Evolutionary conservation across 345 rosid genomes (phyloP).

Genomic region (Euphorbia lathyris): DNA sequence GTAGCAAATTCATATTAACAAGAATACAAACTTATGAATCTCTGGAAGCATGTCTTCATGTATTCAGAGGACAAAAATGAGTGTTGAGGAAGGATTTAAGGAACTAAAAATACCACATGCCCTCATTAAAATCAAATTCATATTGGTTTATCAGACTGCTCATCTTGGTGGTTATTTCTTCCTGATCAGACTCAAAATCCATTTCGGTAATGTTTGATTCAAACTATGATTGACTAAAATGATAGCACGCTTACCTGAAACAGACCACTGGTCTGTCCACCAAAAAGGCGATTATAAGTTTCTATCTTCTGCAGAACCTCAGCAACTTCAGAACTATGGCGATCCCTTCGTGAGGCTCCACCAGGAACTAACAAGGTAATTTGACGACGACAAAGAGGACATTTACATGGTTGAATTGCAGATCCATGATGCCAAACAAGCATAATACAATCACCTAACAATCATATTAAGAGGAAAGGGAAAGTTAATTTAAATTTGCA

Average conservation of each 20-base stretch:
- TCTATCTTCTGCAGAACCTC: conserved; percentile 52
- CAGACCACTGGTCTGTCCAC: conserved; percentile 46
- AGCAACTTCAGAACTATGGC: conserved; percentile 39
- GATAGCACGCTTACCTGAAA: conserved; percentile 45
- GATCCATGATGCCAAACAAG: conserved; percentile 82
- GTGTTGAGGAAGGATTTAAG: too few relatives aligned
- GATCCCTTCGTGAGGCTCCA: conserved; percentile 50
- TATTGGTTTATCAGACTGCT: neutral
- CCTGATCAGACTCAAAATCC: neutral
- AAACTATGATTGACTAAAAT: neutral
- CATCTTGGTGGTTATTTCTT: neutral
- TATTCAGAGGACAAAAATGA: too few relatives aligned
- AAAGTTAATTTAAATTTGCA: conserved; percentile 3
- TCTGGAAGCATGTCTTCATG: too few relatives aligned
- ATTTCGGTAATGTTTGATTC: neutral
- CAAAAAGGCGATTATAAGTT: conserved; percentile 70
- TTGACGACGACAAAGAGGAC: conserved; percentile 85
- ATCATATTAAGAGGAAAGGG: neutral
- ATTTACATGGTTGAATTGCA: conserved; percentile 64
- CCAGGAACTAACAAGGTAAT: conserved; percentile 76
- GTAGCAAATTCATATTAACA: neutral
- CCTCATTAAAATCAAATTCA: neutral
- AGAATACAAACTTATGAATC: too few relatives aligned
- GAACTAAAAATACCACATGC: too few relatives aligned
- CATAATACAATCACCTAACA: conserved; percentile 74